phyloP scores from a whole-genome alignment of 179 eudicot genomes.

The Vitellaria paradoxa region DNA sequence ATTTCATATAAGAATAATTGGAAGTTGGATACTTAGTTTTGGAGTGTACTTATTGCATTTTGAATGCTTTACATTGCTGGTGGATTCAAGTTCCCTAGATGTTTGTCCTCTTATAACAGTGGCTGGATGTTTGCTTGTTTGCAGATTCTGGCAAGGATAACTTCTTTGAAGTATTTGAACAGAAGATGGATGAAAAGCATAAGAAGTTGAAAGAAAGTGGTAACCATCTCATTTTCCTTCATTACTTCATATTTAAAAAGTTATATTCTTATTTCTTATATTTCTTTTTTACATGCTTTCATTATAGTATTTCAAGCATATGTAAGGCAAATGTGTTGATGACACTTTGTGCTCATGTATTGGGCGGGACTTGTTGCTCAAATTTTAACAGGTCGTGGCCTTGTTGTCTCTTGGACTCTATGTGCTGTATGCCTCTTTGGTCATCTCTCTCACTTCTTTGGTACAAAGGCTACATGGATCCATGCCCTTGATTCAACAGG shows the following conservation, averaged over 20 bases:
- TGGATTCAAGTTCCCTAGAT: background rate
- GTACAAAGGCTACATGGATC: constrained; percentile 87
- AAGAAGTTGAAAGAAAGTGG: constrained; percentile 78
- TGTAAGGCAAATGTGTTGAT: background rate
- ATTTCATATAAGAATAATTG: background rate
- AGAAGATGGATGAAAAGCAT: constrained; percentile 82
- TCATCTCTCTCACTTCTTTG: constrained; percentile 81
- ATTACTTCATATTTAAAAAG: background rate
- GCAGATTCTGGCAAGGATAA: constrained; percentile 72
- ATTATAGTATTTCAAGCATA: background rate
- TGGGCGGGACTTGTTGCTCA: constrained; percentile 1
- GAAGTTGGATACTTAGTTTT: background rate
- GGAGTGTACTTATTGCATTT: background rate
- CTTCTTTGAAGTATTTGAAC: constrained; percentile 68
- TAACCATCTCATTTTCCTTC: constrained; percentile 19
- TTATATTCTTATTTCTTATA: background rate
- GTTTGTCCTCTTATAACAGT: background rate
- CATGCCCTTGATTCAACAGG: constrained; percentile 93
- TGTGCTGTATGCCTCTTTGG: constrained; percentile 94
- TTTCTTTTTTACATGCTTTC: background rate
- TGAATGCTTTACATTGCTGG: background rate
- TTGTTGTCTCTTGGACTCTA: constrained; percentile 95
- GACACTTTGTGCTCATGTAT: background rate
- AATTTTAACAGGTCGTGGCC: constrained; percentile 71
- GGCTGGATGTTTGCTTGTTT: constrained; percentile 19